Base-by-base conservation (phyloP, 495 filamentous ascomycete genomes). In the Evernia prunastri region DNA sequence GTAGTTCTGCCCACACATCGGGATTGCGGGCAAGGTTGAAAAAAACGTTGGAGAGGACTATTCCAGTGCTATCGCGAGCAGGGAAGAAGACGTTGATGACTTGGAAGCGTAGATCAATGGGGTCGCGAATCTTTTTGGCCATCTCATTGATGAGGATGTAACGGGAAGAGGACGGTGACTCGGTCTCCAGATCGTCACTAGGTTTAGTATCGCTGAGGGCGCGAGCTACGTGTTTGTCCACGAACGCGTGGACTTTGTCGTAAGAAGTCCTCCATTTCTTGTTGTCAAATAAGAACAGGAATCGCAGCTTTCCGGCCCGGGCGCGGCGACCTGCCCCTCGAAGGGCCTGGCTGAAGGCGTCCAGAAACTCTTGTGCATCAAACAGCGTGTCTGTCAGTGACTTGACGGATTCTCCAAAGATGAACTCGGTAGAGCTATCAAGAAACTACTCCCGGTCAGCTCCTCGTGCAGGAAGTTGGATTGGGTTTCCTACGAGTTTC, bases 401-500 rank as follows among this genome's bases (percentile, higher is more conserved):
- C 43, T 77, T 71, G 0, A 81, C 71, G 35, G 80, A 81, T 63
- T 83, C 76, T 15, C 84, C 84, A 63, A 86, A 84, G 63, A 89
- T 75, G 70, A 89, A 88, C 56, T 89, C 86, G 0, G 86, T 87
- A 2, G 86, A 82, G 0, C 79, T 81, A 72, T 89, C 87, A 54
- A 87, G 81, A 2, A 84, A 85, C 51, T 87, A 70, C 49, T 79
- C 3, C 54, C 31, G 10, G 25, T 59, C 57, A 59, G 37, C 57
- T 37, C 33, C 18, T 18, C 4, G 37, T 37, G 10, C 31, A 33
- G 13, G 37, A 10, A 31, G 11, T 18, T 6, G 33, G 37, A 59
- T 59, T 11, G 57, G 57, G 57, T 25, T 9, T 39, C 87, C 87
- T 54, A 88, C 71, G 35, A 74, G 64, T 39, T 42, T 37, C 58